Base-by-base conservation (phyloP, 345 rosid species). In the Populus pruinosa region DNA sequence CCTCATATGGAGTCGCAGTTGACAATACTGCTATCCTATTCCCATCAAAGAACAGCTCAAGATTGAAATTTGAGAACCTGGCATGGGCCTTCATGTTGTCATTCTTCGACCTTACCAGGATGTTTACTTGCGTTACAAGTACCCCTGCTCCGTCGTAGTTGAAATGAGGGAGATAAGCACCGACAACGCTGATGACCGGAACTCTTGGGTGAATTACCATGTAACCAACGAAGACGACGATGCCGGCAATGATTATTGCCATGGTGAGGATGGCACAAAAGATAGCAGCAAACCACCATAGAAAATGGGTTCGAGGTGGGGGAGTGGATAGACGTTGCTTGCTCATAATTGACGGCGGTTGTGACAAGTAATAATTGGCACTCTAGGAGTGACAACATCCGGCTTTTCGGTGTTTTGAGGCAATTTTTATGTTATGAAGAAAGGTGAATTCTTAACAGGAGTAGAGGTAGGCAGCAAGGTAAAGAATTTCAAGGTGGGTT, bases 251-350 rank as follows among this genome's bases (percentile, higher is more conserved):
- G 74, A 94, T 94, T 1, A 92, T 94, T 3, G 79, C 94, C 20
- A 90, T 4, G 44, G 90, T 64, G 6, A 96, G 43, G 82, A 96
- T 5, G 17, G 93, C 81, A 88, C 98, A 96, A 62, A 96, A 68
- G 59, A 90, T 73, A 49, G 97, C 98, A 1, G 81, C 91, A 74
- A 83, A 78, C 99, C 99, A 96, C 70, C 91, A 81, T 62, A 94
- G 59, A 31, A 84, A 86, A 77, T 86, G 76, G 68, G 99, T 96
- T 68, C 72, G 72, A 33, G n/a, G 76, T 38, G 81, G 67, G 3
- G 66, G 38, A 1, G 12, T 5, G 71, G 27, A 17, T 1, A n/a
- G 0, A 2, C 6, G 7, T 3, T 1, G 14, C 39, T 6, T 17
- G 43, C 13, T 1, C 43, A 36, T 73, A 14, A 16, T 16, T 25